Evolutionary conservation across 2,329 filamentous ascomycete species (phyloP), one percentile per base, ranked within the genome.

Genomic region (Bimuria novae-zelandiae): DNA sequence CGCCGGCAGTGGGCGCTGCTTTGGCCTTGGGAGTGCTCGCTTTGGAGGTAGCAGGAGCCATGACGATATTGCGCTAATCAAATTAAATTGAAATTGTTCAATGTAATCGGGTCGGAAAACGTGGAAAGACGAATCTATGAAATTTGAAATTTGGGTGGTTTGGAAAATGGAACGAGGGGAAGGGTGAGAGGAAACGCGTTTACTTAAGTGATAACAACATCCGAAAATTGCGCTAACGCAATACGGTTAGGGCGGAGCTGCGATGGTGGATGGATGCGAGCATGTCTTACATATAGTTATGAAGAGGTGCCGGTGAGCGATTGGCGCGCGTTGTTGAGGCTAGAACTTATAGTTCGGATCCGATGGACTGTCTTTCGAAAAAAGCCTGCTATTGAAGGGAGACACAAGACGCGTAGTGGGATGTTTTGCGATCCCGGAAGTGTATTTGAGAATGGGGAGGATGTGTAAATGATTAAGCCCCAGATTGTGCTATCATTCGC

Each of bases 21-120:
- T 64, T 63, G 12, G 55, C 54, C 52, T 67, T 65, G 41, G 68
- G 57, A 23, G 64, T 57, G 12, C 60, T 41, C 2, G 65, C 56
- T 52, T 69, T 68, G 43, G 64, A 53, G 14, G 62, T 65, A 33
- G 67, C 33, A 40, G 63, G 52, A 16, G 65, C 60, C 68, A 72
- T 71, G 45, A 40, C 60, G 45, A 42, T 19, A 49, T 39, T 17
- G 3, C 46, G 40, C 37, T 42, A 49, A 10, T 44, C 27, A 10
- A 19, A 45, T 41, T 8, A 39, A 47, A 37, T 17, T 30, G 23
- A 25, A 36, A 30, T 32, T 39, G 16, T 37, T n/a, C n/a, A n/a
- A n/a, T n/a, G n/a, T n/a, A n/a, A n/a, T n/a, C n/a, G n/a, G n/a
- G n/a, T n/a, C n/a, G 14, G 29, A 30, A 30, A 12, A 10, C 43